Evolutionary conservation across 139 green algal genomes (phyloP).

Genomic region (Edaphochlamys debaryana): DNA sequence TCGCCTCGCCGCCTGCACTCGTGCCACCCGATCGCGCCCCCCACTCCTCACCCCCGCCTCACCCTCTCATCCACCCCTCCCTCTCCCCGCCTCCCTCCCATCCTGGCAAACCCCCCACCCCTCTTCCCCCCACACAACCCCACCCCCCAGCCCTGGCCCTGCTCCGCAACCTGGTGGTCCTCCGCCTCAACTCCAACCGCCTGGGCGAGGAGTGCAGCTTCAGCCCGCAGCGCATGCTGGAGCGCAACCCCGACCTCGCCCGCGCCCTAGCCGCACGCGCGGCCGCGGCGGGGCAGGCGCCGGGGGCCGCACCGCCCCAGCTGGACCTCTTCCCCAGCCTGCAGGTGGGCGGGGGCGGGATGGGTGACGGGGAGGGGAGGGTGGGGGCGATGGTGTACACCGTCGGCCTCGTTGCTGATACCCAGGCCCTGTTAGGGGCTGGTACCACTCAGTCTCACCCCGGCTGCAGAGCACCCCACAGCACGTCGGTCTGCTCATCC

Average conservation of each 20-base stretch:
- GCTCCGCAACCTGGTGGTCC: conserved; percentile 47
- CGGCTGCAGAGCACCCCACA: no score
- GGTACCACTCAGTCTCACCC: no score
- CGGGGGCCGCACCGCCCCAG: background rate
- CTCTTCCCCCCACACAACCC: conserved; percentile 1
- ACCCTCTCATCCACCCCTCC: background rate
- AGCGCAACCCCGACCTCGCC: conserved; percentile 19
- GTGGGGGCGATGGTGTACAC: no score
- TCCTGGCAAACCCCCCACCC: no score
- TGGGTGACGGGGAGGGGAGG: background rate
- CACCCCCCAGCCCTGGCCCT: conserved; percentile 43
- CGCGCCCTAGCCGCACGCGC: background rate
- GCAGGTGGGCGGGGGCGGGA: conserved; percentile 8
- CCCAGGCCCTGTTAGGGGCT: no score
- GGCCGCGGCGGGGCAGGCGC: background rate
- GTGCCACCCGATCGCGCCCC: background rate
- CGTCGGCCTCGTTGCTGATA: no score
- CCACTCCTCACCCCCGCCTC: background rate
- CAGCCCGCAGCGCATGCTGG: conserved; percentile 39
- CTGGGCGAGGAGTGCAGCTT: conserved; percentile 61
- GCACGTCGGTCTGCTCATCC: background rate
- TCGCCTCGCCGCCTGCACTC: no score
- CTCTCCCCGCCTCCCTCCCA: no score
- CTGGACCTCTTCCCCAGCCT: conserved; percentile 36
- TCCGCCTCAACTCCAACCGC: conserved; percentile 67